Conservation (phyloP, 2,329 filamentous ascomycete species). For the Phyllosticta paracitricarpa region DNA sequence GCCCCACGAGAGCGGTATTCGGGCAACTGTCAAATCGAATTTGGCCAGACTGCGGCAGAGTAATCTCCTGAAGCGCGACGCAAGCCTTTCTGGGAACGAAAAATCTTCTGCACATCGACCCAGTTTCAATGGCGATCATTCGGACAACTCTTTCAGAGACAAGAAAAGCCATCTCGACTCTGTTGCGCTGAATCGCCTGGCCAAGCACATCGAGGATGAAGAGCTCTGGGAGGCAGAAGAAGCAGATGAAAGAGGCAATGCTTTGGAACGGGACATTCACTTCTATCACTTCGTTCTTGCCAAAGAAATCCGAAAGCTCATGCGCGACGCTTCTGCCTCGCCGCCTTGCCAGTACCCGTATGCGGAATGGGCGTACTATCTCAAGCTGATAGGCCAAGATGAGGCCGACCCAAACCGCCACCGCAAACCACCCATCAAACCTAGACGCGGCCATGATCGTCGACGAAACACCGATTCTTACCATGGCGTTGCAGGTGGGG, state of each 20-base stretch:
- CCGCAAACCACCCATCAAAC: slow-evolving; percentile 18
- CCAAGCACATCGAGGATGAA: slow-evolving; percentile 15
- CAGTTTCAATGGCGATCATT: not conserved
- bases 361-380: slow-evolving; percentile 30
- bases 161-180: slow-evolving; percentile 3
- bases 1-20: slow-evolving; percentile 37
- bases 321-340: slow-evolving; percentile 30
- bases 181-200: not conserved
- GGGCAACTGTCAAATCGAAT: slow-evolving; percentile 23
- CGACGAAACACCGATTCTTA: not conserved
- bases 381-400: slow-evolving; percentile 28
- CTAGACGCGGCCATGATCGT: slow-evolving; percentile 10
- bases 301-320: slow-evolving; percentile 34
- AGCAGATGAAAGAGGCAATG: slow-evolving; percentile 33
- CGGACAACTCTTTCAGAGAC: slow-evolving; percentile 11
- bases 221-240: slow-evolving; percentile 32
- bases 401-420: slow-evolving; percentile 31
- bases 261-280: slow-evolving; percentile 37
- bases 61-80: not conserved
- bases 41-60: slow-evolving; percentile 16
- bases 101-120: not conserved
- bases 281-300: slow-evolving; percentile 42
- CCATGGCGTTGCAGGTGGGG: slow-evolving; percentile 20
- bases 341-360: slow-evolving; percentile 32
- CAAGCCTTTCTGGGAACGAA: not conserved